A percentile compares a stretch with the other conserved stretches of the same genome.
phyloP scores from a whole-genome alignment of 441 rosid species.

The Melastoma candidum region DNA sequence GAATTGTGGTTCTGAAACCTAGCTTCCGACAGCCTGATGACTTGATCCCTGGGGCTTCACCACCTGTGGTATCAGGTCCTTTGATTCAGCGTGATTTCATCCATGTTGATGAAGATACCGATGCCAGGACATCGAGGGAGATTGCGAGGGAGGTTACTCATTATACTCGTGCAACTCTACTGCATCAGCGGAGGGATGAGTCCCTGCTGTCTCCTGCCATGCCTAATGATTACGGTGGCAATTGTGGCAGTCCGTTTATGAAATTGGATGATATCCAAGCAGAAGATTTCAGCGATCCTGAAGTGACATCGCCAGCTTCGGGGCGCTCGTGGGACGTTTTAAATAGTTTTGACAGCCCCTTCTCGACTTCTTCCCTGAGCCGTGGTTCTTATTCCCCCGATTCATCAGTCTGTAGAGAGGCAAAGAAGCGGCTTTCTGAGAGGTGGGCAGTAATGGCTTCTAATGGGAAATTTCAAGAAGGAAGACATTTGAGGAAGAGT shows the following conservation, averaged over 20 bases:
- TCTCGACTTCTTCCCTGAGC: slow-evolving; percentile 63
- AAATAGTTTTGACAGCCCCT: slow-evolving; percentile 63
- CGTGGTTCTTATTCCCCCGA: slow-evolving; percentile 73
- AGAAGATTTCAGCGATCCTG: slow-evolving; percentile 69
- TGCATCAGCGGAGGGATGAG: slow-evolving; percentile 62
- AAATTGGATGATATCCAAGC: slow-evolving; percentile 57
- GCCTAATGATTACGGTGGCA: slow-evolving; percentile 73
- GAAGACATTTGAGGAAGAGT: slow-evolving; percentile 42
- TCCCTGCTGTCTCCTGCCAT: slow-evolving; percentile 66
- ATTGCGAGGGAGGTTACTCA: slow-evolving; percentile 46
- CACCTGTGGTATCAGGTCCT: slow-evolving; percentile 34
- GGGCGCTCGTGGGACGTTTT: slow-evolving; percentile 80
- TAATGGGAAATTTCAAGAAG: slow-evolving; percentile 41
- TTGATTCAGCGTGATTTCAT: slow-evolving; percentile 24
- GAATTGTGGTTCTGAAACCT: slow-evolving; percentile 89
- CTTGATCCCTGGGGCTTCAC: slow-evolving; percentile 32
- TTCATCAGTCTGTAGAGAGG: slow-evolving; percentile 91
- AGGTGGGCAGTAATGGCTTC: slow-evolving; percentile 92
- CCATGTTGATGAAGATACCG: slow-evolving; percentile 45
- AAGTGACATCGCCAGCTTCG: slow-evolving; percentile 67
- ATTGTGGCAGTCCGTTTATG: slow-evolving; percentile 52
- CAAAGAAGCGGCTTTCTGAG: slow-evolving; percentile 89
- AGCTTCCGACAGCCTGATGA: slow-evolving; percentile 53
- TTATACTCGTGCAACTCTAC: slow-evolving; percentile 35
- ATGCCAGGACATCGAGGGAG: slow-evolving; percentile 43